Evolutionary conservation across 2,329 filamentous ascomycete genomes (phyloP), one percentile per base, ranked within the genome.

Genomic region (Mycocentrospora acerina): DNA sequence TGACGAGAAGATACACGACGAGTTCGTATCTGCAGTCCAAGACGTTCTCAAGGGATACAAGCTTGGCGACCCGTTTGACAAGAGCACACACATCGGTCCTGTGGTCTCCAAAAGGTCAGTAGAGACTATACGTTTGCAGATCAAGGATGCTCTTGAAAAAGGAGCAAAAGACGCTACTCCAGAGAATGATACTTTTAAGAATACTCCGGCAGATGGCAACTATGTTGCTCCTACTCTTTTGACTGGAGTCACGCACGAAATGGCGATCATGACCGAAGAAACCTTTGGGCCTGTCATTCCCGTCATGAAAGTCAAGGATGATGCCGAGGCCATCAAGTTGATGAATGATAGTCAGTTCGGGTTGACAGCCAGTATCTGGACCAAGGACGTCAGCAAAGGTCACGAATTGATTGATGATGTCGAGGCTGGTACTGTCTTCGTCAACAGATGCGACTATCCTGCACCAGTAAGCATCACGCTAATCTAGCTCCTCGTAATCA

Each of bases 261-360:
- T 95, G 90, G 71, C 72, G 4, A 83, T 95, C 47, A 96, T 96
- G 88, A 88, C 75, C 15, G 89, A 95, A 51, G 91, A 97, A 75
- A 96, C 90, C 0, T 97, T 97, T 62, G 91, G 91, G 0, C 91
- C 91, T 1, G 82, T 96, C 13, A 91, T 97, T 55, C 86, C 90
- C 1, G 81, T 96, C 13, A 88, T 91, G 83, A 88, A 87, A 67
- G 90, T 96, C 46, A 81, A 81, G 60, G 75, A 75, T 53, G 91
- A 96, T 59, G 79, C 79, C 13, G 89, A 96, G 68, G 91, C 91
- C 2, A 72, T 96, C 46, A 72, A 75, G 52, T 71, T 91, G 34
- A 96, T 97, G 90, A 96, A 96, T 59, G 90, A 95, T 65, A 93
- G 88, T 70, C 84, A 95, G 51, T 95, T 95, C 63, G 91, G 91